Evolutionary conservation across 108 stramenopile species (phyloP), one percentile per base, ranked within the genome.

Genomic region (Ochromonas danica): DNA sequence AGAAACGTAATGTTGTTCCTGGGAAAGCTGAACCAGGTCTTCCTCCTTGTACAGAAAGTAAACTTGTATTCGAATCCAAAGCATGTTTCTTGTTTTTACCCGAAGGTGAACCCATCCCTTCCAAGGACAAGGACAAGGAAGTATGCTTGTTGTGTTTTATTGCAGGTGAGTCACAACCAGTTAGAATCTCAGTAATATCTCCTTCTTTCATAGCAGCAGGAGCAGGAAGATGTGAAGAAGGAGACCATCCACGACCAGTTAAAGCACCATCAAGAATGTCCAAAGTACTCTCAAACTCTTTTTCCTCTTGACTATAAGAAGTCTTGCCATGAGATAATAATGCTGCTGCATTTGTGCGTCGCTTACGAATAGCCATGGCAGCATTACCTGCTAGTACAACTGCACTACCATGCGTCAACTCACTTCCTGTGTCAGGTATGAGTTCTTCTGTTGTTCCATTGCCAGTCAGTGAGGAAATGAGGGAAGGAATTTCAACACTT

Each of bases 221-320:
- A n/a, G n/a, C n/a, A n/a, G n/a, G n/a, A n/a, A n/a, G n/a, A n/a
- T 31, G 75, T 43, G n/a, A 74, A 0, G 1, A 80, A 81, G 14
- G 81, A 81, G 1, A 62, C 22, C 78, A 80, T 83, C 80, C 60
- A 77, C 82, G 33, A 28, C 10, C 62, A 40, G 70, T 0, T 81
- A 67, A 67, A 36, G 63, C 63, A 36, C 30, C 35, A 36, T 67
- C 63, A 31, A 67, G 31, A 3, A 67, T 31, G 31, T 67, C 63
- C 31, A 67, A 36, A 6, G 63, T 36, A 28, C 33, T 67, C 31
- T 67, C 63, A 28, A 35, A 35, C 31, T 67, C 63, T 51, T 51
- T 51, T 22, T 6, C 6, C 22, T 51, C 45, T 51, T 51, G 45
- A 51, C 14, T 14, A 51, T 51, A 14, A 51, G 6, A 14, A n/a